Evolutionary conservation across 805 yeast species (phyloP).

Genomic region (Geotrichum ghanense): DNA sequence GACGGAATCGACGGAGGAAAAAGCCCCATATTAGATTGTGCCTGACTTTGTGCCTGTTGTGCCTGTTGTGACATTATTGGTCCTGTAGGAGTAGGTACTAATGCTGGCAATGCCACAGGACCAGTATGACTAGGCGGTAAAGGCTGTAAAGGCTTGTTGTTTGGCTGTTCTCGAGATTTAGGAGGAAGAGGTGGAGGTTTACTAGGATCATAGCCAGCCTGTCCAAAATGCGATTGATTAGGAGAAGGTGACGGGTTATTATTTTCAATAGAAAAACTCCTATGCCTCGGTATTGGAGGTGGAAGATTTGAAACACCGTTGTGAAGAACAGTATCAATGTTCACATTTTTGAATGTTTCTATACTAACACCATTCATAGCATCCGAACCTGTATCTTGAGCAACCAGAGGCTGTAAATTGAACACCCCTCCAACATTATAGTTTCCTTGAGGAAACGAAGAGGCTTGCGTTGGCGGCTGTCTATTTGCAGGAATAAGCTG

Average conservation of each 20-base stretch:
- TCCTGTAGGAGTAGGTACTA: slow-evolving; percentile 3
- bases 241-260: not conserved
- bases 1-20: not conserved
- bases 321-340: slow-evolving; percentile 65
- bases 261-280: slow-evolving; percentile 1
- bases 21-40: not conserved
- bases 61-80: not conserved
- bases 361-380: slow-evolving; percentile 65
- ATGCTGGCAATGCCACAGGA: not conserved
- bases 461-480: slow-evolving; percentile 5
- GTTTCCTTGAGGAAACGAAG: slow-evolving; percentile 4
- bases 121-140: slow-evolving; percentile 1
- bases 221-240: not conserved
- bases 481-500: not conserved
- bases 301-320: slow-evolving; percentile 47
- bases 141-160: not conserved
- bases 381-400: slow-evolving; percentile 49
- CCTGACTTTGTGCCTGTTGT: not conserved
- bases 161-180: not conserved
- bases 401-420: not conserved
- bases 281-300: slow-evolving; percentile 22
- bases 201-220: not conserved
- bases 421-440: not conserved
- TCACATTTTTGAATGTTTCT: slow-evolving; percentile 65
- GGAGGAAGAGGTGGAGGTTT: slow-evolving; percentile 2